Evolutionary conservation across 306 rosid genomes (phyloP), one percentile per base, ranked within the genome.

Genomic region (Crataegus laevigata): DNA sequence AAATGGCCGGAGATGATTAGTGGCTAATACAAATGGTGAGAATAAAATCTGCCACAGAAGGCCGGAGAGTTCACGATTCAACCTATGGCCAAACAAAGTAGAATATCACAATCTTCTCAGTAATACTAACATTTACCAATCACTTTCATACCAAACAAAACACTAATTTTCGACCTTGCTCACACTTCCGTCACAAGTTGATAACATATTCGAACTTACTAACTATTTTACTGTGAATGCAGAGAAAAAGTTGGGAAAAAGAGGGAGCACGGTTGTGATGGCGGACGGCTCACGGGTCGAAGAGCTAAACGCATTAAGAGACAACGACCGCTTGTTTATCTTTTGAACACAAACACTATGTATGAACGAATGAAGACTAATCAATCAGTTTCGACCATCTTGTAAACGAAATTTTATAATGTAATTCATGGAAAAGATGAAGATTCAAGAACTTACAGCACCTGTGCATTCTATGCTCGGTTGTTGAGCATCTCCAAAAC

Each of bases 231-330:
- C 32, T 65, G 73, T 73, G 67, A 52, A 63, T 60, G 87, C 93
- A 94, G 96, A 88, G 91, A 87, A 75, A 74, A 91, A 82, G 77
- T 85, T 91, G 32, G 91, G 88, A 14, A 84, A 85, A 87, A 76
- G 87, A 77, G 90, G 91, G 82, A 82, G 89, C 89, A 87, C 62
- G 52, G 77, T 91, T 77, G 74, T 88, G 50, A 87, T 90, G 97
- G 87, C 84, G 9, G 93, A 91, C 42, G 87, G 93, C 79, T 86
- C 97, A 43, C 88, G 77, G 83, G 90, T 91, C 52, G 93, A 94
- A 78, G 90, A 89, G 64, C 54, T 94, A 78, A 70, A 77, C 62
- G 87, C 83, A 55, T 76, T 91, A 79, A 82, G 97, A 84, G 96
- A 94, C 68, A 80, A 89, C 22, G 97, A 89, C 36, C 89, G 77